A percentile compares a stretch with the other conserved stretches of the same genome.
phyloP scores from a whole-genome alignment of 352 stramenopile genomes.

The Phytopythium kandeliae region DNA sequence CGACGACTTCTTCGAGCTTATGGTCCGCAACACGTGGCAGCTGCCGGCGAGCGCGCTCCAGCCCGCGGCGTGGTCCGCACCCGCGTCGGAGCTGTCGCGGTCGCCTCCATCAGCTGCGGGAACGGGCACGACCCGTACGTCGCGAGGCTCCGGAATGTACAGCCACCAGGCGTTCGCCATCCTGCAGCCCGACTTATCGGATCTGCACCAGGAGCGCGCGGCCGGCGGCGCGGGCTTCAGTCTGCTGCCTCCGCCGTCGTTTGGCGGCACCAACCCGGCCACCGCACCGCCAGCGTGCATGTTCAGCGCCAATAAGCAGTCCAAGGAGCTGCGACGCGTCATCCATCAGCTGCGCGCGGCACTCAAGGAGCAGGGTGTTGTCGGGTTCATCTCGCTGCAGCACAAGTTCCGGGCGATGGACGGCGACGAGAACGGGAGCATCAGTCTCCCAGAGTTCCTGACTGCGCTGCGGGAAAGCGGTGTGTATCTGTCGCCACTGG shows the following conservation, averaged over 20 bases:
- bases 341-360: slow-evolving; percentile 40
- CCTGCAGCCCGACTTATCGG: slow-evolving; percentile 50
- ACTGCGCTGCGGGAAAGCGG: slow-evolving; percentile 50
- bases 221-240: neutral
- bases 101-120: neutral
- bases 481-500: slow-evolving; percentile 39
- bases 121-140: slow-evolving; percentile 6
- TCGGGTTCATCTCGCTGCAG: slow-evolving; percentile 71
- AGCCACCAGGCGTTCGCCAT: slow-evolving; percentile 55
- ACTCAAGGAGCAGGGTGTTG: slow-evolving; percentile 58
- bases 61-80: neutral
- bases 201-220: slow-evolving; percentile 23
- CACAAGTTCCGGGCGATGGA: slow-evolving; percentile 74
- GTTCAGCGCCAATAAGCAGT: slow-evolving; percentile 31
- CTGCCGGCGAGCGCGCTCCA: slow-evolving; percentile 13
- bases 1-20: slow-evolving; percentile 89
- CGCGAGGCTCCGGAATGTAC: slow-evolving; percentile 34
- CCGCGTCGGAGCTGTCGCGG: neutral
- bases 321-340: slow-evolving; percentile 56
- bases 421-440: slow-evolving; percentile 56
- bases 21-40: slow-evolving; percentile 87
- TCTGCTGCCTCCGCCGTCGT: slow-evolving; percentile 1
- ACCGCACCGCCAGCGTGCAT: slow-evolving; percentile 3
- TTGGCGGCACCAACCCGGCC: neutral
- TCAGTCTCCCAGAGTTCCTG: slow-evolving; percentile 77